phyloP scores from a whole-genome alignment of 805 yeast genomes.

The Ogataea glucozyma region DNA sequence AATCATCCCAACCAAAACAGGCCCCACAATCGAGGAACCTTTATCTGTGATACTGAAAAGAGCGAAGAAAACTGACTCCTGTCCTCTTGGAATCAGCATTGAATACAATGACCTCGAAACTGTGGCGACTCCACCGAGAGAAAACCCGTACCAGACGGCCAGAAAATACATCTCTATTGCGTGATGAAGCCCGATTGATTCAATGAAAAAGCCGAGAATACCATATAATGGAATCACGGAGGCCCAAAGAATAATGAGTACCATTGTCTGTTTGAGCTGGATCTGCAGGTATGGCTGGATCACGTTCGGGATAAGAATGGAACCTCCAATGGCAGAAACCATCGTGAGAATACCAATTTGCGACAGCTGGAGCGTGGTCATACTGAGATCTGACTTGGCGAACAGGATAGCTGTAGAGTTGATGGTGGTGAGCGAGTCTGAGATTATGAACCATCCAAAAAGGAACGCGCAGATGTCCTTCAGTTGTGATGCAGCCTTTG shows the following conservation, averaged over 20 bases:
- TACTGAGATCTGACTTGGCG: constrained; percentile 67
- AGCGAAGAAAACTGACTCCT: constrained; percentile 75
- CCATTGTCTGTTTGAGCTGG: constrained; percentile 49
- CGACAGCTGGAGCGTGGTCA: constrained; percentile 68
- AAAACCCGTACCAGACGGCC: constrained; percentile 74
- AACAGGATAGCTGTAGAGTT: constrained; percentile 78
- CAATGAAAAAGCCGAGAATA: constrained; percentile 59
- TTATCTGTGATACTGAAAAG: constrained; percentile 77
- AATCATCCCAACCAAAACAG: constrained; percentile 67
- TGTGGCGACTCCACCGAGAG: constrained; percentile 73
- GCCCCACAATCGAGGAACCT: constrained; percentile 76
- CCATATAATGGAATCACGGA: constrained; percentile 73
- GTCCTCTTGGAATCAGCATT: constrained; percentile 70
- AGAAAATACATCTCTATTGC: constrained; percentile 67
- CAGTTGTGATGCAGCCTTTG: constrained; percentile 59
- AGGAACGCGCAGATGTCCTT: constrained; percentile 67
- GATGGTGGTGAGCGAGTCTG: constrained; percentile 76
- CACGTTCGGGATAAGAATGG: constrained; percentile 53
- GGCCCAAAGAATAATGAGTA: constrained; percentile 59
- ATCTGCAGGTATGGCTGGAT: constrained; percentile 39
- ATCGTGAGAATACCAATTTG: constrained; percentile 66
- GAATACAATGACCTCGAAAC: constrained; percentile 68
- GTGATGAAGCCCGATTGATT: constrained; percentile 56
- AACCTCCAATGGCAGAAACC: constrained; percentile 67
- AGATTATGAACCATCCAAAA: constrained; percentile 72